A percentile compares a stretch with the other conserved stretches of the same genome.
Conservation (phyloP, 129 eudicot genomes). For the Smallanthus sonchifolius region DNA sequence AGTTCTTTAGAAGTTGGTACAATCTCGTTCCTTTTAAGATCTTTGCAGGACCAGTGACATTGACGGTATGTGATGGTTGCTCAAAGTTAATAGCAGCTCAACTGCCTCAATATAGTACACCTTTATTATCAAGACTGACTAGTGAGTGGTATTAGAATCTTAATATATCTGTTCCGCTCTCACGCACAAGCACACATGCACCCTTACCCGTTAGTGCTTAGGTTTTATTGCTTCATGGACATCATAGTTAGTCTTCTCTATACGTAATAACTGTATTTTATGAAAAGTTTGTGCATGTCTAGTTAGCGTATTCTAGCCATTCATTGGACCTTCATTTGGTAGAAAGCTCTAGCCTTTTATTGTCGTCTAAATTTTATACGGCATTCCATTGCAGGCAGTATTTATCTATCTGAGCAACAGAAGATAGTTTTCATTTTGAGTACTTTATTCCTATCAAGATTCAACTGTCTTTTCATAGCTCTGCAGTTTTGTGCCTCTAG, state of each 20-base stretch:
- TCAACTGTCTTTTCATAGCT: constrained; percentile 3
- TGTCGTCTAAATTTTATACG: constrained; percentile 14
- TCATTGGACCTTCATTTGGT: constrained; percentile 22
- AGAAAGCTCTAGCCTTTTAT: neutral
- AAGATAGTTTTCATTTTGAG: constrained; percentile 8
- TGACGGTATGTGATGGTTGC: constrained; percentile 12
- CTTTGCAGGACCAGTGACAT: constrained; percentile 29
- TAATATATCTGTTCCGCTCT: neutral
- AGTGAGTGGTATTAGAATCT: too few species aligned
- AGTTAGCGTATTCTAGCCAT: constrained; percentile 10
- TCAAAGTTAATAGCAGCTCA: neutral
- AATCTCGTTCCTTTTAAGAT: constrained; percentile 3
- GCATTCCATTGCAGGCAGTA: constrained; percentile 42
- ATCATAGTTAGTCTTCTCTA: neutral
- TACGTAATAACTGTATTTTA: neutral
- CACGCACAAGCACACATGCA: neutral
- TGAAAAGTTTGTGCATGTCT: neutral
- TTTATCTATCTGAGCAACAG: constrained; percentile 23
- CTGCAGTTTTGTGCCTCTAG: constrained; percentile 23
- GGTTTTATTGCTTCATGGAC: neutral
- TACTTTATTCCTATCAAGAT: constrained; percentile 24
- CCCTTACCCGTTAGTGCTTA: constrained; percentile 1
- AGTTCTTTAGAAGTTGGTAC: neutral
- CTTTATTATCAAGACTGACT: too few species aligned
- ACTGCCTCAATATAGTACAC: too few species aligned